phyloP scores from a whole-genome alignment of 345 rosid genomes.

The Angophora floribunda region DNA sequence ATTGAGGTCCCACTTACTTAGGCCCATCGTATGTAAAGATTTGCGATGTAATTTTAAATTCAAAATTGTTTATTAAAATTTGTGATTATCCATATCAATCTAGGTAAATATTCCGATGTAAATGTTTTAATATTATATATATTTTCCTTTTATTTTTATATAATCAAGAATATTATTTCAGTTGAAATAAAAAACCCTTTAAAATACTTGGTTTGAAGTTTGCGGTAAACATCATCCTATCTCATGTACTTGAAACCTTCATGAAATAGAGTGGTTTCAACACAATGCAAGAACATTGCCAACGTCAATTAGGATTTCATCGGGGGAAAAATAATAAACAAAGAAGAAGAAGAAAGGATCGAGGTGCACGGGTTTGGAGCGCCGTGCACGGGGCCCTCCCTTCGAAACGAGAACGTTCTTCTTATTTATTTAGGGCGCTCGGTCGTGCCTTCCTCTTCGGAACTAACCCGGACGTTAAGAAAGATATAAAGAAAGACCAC shows the following conservation, averaged over 20 bases:
- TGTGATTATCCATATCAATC: accelerated
- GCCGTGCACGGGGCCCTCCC: not conserved
- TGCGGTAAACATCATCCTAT: not conserved
- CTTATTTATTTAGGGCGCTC: not conserved
- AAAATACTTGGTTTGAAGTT: not conserved
- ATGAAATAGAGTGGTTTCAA: not conserved
- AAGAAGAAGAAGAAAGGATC: not conserved
- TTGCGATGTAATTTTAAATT: not conserved
- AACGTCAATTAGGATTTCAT: not conserved
- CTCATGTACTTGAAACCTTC: not conserved
- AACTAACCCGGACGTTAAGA: not conserved
- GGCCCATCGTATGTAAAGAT: not conserved
- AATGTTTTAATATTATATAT: not conserved
- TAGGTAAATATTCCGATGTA: not conserved
- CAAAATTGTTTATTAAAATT: not conserved
- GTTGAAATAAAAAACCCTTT: not conserved
- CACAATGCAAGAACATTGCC: not conserved
- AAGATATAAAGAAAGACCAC: accelerated
- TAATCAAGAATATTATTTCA: not conserved
- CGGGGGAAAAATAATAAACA: not conserved
- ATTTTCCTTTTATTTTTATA: not conserved
- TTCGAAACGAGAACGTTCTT: not conserved
- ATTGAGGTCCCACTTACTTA: not conserved
- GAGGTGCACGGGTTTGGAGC: not conserved
- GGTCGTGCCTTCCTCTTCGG: not conserved